Evolutionary conservation across 768 basidiomycete genomes (phyloP).

Genomic region (Cystobasidium tubakii): DNA sequence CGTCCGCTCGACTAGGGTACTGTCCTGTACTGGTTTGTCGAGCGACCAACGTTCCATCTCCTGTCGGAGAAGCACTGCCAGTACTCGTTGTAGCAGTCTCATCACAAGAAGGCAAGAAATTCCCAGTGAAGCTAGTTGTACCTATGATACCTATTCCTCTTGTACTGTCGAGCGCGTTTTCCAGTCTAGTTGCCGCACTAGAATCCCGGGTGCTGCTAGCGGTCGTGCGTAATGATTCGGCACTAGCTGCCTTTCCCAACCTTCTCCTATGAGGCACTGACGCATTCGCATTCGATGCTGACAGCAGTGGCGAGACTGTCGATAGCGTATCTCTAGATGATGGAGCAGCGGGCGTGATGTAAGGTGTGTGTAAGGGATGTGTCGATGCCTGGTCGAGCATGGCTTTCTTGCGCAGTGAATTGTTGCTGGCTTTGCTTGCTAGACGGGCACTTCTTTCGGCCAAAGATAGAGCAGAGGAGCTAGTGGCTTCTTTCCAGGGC

Average conservation of each 20-base stretch:
- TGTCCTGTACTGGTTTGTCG: not conserved
- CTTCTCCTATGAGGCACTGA: not conserved
- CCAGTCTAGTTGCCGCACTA: no score
- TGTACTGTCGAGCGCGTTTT: no score
- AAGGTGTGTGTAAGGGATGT: not conserved
- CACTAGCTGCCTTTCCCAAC: constrained; percentile 18
- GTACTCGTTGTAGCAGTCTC: not conserved
- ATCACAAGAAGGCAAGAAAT: not conserved
- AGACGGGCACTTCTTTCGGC: no score
- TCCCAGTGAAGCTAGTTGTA: not conserved
- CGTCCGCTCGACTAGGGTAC: not conserved
- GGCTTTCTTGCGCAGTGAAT: not conserved
- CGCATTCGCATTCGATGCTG: not conserved
- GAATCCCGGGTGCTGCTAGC: no score
- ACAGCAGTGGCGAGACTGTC: not conserved
- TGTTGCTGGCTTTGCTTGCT: no score
- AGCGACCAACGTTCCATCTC: not conserved
- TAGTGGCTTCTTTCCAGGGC: no score
- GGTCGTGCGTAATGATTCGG: constrained; percentile 4
- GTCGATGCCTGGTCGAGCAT: not conserved
- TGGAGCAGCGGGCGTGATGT: not conserved
- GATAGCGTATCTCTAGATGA: not conserved
- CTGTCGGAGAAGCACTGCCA: not conserved
- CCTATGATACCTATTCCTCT: not conserved
- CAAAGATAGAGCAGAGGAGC: no score